Base-by-base conservation (phyloP, 176 grass and related monocot genomes). In the Cenchrus americanus region DNA sequence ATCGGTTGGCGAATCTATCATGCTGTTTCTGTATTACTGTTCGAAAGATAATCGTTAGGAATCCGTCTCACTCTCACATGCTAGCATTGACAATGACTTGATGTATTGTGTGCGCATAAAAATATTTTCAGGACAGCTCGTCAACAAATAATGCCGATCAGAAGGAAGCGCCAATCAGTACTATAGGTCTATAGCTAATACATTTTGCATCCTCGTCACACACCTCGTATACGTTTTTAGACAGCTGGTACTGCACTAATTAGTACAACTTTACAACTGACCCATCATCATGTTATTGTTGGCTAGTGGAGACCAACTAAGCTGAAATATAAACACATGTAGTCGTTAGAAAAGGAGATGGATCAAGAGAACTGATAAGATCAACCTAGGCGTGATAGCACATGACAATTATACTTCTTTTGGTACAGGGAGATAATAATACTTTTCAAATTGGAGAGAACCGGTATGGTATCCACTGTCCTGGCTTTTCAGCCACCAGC, bases 41-140 rank as follows among this genome's bases (percentile, higher is more conserved):
- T 73, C 8, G 13, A 53, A 30, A 76, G 48, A 76, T 54, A 26
- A 55, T 7, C 3, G 27, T 44, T 76, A 54, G 49, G 61, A 76
- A 76, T 46, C 48, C 67, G 71, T 67, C 61, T 46, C 71, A 57
- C 34, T 67, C 61, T 46, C 71, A 57, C 34, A 27, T 67, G 60
- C 15, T 84, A 76, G 74, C 21, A 65, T 22, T 76, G 61, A 66
- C 60, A 76, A 48, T 43, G 71, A 75, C 71, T 52, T 13, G 13
- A 34, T 24, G 13, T 65, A 22, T 75, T 23, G 27, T 23, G 27
- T 41, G 12, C 34, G 13, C 47, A 66, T 62, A 40, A 37, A 37
- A 5, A 42, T 62, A 11, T 21, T 63, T 80, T 53, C 10, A 44
- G 3, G 34, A 67, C 71, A 75, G 40, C 48, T 27, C 9, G 32